Evolutionary conservation across 1,139 yeast genomes (phyloP).

Genomic region (Candida sp.): DNA sequence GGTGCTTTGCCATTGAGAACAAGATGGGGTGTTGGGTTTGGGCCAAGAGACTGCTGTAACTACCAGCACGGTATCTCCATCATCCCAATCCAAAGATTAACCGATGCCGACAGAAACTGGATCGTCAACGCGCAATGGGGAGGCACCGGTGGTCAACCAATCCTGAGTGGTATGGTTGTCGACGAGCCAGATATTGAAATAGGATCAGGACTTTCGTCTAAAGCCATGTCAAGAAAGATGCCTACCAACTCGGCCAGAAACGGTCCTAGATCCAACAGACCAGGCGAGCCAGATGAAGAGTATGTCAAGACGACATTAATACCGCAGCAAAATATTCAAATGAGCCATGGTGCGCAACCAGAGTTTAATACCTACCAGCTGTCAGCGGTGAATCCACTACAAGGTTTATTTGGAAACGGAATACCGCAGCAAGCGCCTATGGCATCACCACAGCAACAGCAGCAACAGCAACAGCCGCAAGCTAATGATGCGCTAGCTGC

Average conservation of each 20-base stretch:
- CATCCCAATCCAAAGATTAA: slow-evolving; percentile 83
- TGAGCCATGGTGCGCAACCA: slow-evolving; percentile 37
- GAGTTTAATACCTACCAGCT: slow-evolving; percentile 39
- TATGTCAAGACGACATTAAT: slow-evolving; percentile 42
- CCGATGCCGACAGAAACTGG: slow-evolving; percentile 96
- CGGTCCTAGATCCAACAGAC: slow-evolving; percentile 82
- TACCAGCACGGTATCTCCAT: slow-evolving; percentile 90
- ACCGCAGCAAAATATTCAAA: slow-evolving; percentile 22
- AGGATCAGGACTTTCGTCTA: slow-evolving; percentile 93
- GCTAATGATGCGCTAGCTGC: slow-evolving; percentile 7
- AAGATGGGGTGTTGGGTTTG: slow-evolving; percentile 99
- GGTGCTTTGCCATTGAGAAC: slow-evolving; percentile 68
- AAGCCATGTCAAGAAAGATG: slow-evolving; percentile 88
- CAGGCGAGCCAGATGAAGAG: slow-evolving; percentile 60
- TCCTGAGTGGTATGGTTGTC: slow-evolving; percentile 79
- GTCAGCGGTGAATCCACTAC: slow-evolving; percentile 53
- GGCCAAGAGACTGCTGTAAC: slow-evolving; percentile 98
- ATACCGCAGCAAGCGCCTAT: not conserved
- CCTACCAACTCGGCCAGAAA: slow-evolving; percentile 87
- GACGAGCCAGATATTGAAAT: slow-evolving; percentile 99
- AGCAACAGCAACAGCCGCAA: slow-evolving; percentile 12
- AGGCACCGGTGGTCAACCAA: slow-evolving; percentile 93
- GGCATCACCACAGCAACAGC: slow-evolving; percentile 18
- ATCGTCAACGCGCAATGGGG: slow-evolving; percentile 94
- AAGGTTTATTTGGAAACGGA: slow-evolving; percentile 46